Percentiles rank a stretch among this genome's conserved stretches.
Evolutionary conservation across 1,139 yeast genomes (phyloP).

Genomic region (Candida dubliniensis): DNA sequence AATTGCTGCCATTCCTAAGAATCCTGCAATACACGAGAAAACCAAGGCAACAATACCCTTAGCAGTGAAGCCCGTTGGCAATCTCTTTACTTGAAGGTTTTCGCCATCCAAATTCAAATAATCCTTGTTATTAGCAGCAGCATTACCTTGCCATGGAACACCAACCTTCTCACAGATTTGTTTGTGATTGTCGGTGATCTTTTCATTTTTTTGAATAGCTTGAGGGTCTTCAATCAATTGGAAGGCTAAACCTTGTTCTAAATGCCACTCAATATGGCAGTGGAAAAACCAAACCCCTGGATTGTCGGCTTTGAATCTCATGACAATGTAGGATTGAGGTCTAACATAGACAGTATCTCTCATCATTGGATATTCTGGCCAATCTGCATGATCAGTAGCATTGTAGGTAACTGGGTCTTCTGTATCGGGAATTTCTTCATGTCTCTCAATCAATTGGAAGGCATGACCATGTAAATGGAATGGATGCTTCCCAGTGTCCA

Average conservation of each 20-base stretch:
- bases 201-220: slow-evolving; percentile 42
- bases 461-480: slow-evolving; percentile 89
- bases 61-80: slow-evolving; percentile 68
- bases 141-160: slow-evolving; percentile 57
- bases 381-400: slow-evolving; percentile 47
- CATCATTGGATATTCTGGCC: slow-evolving; percentile 61
- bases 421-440: slow-evolving; percentile 51
- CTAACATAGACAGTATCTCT: slow-evolving; percentile 69
- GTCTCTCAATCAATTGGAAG: slow-evolving; percentile 71
- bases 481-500: slow-evolving; percentile 88
- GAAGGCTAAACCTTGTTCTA: slow-evolving; percentile 81
- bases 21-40: slow-evolving; percentile 56
- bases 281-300: slow-evolving; percentile 96
- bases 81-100: slow-evolving; percentile 51
- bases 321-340: slow-evolving; percentile 63
- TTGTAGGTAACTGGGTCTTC: slow-evolving; percentile 53
- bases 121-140: slow-evolving; percentile 58
- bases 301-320: slow-evolving; percentile 73
- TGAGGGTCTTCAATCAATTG: slow-evolving; percentile 74
- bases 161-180: slow-evolving; percentile 47
- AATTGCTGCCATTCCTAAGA: slow-evolving; percentile 58
- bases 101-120: slow-evolving; percentile 60
- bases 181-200: slow-evolving; percentile 46
- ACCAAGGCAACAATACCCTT: slow-evolving; percentile 67
- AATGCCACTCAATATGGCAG: slow-evolving; percentile 94